Evolutionary conservation across 768 basidiomycete genomes (phyloP).

Genomic region (Thelephora aurantiotincta): DNA sequence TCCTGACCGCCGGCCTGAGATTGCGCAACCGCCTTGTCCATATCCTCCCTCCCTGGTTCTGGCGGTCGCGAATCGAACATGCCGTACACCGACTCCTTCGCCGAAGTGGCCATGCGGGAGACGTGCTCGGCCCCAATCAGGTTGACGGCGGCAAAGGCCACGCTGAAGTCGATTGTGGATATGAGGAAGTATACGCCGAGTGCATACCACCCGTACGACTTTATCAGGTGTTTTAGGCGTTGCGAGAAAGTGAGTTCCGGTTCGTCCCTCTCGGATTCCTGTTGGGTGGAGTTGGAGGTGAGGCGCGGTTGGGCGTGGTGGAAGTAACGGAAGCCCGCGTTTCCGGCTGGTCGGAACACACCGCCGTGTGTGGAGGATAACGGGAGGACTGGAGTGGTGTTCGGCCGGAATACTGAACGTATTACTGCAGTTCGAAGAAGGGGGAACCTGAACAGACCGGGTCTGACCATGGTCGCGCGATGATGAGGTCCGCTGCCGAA

Average conservation of each 20-base stretch:
- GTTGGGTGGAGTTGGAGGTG: constrained; percentile 22
- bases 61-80: constrained; percentile 38
- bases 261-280: constrained; percentile 4
- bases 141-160: constrained; percentile 76
- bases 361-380: constrained; percentile 25
- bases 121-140: constrained; percentile 87
- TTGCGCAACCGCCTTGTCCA: constrained; percentile 26
- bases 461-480: background rate
- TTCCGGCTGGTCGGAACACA: constrained; percentile 15
- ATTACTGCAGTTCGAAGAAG: constrained; percentile 29
- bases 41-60: constrained; percentile 56
- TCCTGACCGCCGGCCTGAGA: constrained; percentile 33
- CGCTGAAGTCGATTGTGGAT: constrained; percentile 63
- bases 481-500: background rate
- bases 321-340: constrained; percentile 29
- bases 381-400: constrained; percentile 32
- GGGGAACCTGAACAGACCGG: background rate
- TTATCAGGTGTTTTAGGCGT: constrained; percentile 70
- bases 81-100: constrained; percentile 32
- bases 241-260: constrained; percentile 47
- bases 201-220: constrained; percentile 92
- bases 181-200: constrained; percentile 78
- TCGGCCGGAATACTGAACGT: constrained; percentile 28
- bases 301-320: constrained; percentile 34
- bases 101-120: constrained; percentile 42